Base-by-base conservation (phyloP, 1,139 yeast genomes). In the Pichia sp. region DNA sequence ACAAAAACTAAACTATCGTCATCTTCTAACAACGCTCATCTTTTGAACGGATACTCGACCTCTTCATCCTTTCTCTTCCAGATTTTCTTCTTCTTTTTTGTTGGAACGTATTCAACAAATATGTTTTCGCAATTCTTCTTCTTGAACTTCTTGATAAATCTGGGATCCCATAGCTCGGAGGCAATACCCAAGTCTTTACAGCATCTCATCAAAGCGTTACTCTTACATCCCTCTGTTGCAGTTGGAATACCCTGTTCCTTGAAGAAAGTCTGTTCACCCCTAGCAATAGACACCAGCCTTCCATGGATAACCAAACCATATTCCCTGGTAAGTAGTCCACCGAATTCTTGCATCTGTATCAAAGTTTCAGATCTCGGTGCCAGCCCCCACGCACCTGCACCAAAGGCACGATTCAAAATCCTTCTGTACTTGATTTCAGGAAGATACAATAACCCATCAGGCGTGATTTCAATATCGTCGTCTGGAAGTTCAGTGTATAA, bases 361-460 rank as follows among this genome's bases (percentile, higher is more conserved):
- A 81, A 74, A 0, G 96, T 86, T 61, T 87, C 95, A 0, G 96
- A 86, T 55, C 99, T 75, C 8, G 99, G 98, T 0, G 95, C 97
- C 56, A 93, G 75, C 0, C 99, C 99, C 99, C 99, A 93, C 1
- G 96, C 98, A 29, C 99, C 99, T 2, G 99, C 97, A 2, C 99
- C 99, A 75, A 93, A 92, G 0, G 98, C 95, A 43, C 78, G 78
- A 71, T 92, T 92, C 62, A 93, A 72, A 38, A 90, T 86, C 49
- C 99, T 79, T 59, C 99, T 81, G 68, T 93, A 93, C 68, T 92
- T 90, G 70, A 93, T 93, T 70, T 93, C 99, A 0, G 99, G 99
- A 51, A 93, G 74, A 65, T 90, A 93, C 13, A 93, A 71, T 53
- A 93, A 75, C 16, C 99, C 98, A 69, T 93, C 99, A 0, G 99